Evolutionary conservation across 768 basidiomycete species (phyloP).

Genomic region (Russula sp.): DNA sequence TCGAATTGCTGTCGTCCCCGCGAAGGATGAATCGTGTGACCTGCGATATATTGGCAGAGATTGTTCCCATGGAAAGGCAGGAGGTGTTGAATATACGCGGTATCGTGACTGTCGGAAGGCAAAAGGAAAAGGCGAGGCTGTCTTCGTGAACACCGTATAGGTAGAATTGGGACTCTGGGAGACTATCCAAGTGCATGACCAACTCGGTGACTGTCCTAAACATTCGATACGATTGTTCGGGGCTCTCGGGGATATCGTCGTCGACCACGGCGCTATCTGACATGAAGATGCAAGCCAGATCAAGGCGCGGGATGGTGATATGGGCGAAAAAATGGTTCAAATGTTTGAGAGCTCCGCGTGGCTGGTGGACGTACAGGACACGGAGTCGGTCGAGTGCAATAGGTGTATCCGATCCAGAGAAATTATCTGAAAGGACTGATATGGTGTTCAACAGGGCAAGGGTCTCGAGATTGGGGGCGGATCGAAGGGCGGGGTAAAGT

Average conservation of each 20-base stretch:
- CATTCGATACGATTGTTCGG: slow-evolving; percentile 12
- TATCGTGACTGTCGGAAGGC: slow-evolving; percentile 21
- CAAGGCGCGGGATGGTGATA: slow-evolving; percentile 20
- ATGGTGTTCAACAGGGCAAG: slow-evolving; percentile 24
- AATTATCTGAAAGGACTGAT: slow-evolving; percentile 21
- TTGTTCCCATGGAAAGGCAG: slow-evolving; percentile 15
- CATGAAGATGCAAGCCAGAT: slow-evolving; percentile 20
- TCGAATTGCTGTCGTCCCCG: slow-evolving; percentile 23
- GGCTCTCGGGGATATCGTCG: slow-evolving; percentile 23
- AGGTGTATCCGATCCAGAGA: slow-evolving; percentile 17
- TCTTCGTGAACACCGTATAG: slow-evolving; percentile 21
- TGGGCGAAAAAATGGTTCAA: slow-evolving; percentile 19
- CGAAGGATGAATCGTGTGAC: slow-evolving; percentile 21
- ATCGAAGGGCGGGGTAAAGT: slow-evolving; percentile 24
- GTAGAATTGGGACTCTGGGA: slow-evolving; percentile 25
- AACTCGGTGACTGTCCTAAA: slow-evolving; percentile 20
- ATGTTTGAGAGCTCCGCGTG: slow-evolving; percentile 22
- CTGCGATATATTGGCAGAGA: slow-evolving; percentile 21
- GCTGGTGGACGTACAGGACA: slow-evolving; percentile 20
- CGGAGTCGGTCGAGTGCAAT: slow-evolving; percentile 23
- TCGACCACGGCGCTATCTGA: slow-evolving; percentile 25
- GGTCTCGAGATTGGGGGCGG: slow-evolving; percentile 22
- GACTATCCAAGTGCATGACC: slow-evolving; percentile 26
- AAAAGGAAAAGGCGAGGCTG: slow-evolving; percentile 19
- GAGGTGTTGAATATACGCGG: slow-evolving; percentile 11